A percentile compares a stretch with the other conserved stretches of the same genome.
Evolutionary conservation across 116 monocot species (phyloP).

Genomic region (Trichopus zeylanicus): DNA sequence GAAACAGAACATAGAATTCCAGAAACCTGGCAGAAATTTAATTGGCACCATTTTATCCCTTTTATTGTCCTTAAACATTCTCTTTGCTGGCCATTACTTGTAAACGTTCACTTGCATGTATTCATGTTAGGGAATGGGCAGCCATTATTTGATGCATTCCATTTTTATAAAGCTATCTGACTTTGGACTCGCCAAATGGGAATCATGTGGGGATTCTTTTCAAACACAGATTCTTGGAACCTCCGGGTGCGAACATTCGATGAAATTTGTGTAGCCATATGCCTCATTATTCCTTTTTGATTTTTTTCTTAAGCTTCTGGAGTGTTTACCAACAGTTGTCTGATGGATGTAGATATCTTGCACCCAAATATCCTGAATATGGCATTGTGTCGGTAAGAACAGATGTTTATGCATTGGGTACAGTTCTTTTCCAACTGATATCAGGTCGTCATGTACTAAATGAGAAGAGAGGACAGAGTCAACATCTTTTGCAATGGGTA

Average conservation of each 20-base stretch:
- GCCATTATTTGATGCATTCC: neutral
- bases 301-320: too few relatives aligned
- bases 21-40: too few relatives aligned
- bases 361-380: constrained; percentile 43
- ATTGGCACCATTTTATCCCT: too few relatives aligned
- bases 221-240: constrained; percentile 24
- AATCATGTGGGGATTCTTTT: constrained; percentile 15
- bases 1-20: too few relatives aligned
- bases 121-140: too few relatives aligned
- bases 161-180: constrained; percentile 25
- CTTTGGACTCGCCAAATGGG: constrained; percentile 52
- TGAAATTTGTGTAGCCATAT: neutral
- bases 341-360: constrained; percentile 27
- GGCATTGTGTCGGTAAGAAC: constrained; percentile 43
- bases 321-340: too few relatives aligned
- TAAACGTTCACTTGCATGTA: too few relatives aligned
- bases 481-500: constrained; percentile 41
- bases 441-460: constrained; percentile 19
- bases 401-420: constrained; percentile 49
- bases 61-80: too few relatives aligned
- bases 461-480: constrained; percentile 15
- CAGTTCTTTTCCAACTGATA: constrained; percentile 45
- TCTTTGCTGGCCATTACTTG: too few relatives aligned
- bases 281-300: too few relatives aligned
- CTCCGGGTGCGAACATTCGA: constrained; percentile 14